Evolutionary conservation across 495 filamentous ascomycete species (phyloP), one percentile per base, ranked within the genome.

Genomic region (Mytilinidion resinicola): DNA sequence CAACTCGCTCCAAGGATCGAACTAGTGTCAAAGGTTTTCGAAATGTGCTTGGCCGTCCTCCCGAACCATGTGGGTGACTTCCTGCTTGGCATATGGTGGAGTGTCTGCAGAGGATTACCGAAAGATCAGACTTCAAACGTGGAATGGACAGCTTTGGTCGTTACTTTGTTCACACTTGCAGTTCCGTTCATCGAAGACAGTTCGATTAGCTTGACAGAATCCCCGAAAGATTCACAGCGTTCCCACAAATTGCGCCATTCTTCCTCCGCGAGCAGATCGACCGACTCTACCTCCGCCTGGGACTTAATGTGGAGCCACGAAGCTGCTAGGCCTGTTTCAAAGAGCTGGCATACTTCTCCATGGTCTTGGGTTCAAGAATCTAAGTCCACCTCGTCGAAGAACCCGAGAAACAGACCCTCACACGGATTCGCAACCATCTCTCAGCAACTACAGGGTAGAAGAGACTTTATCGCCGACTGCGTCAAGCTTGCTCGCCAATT

Each of bases 61-160:
- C 57, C 64, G 4, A 76, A 78, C 34, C 77, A 80, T 53, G 73
- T 73, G 25, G 82, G 82, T 0, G 86, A 91, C 62, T 81, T 81
- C 8, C 69, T 91, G 5, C 65, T 88, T 42, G 74, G 81, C 1
- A 83, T 79, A 6, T 95, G 88, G 88, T 90, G 86, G 85, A 82
- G 88, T 62, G 78, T 82, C 10, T 80, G 86, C 67, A 81, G 82
- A 60, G 90, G 85, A 84, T 78, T 89, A 35, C 75, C 33, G 17
- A 25, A 9, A 9, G 33, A 51, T 11, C 69, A 70, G 7, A 67
- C 73, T n/a, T 72, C 76, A 19, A 74, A 91, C 55, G 47, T 73
- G 3, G 91, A 96, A 65, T 96, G 89, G 90, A 88, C 85, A 9
- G 85, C 87, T 4, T 73, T 89, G 49, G 82, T 89, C 5, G 76